Evolutionary conservation across 140 eudicot genomes (phyloP).

Genomic region (Stevia rebaudiana): DNA sequence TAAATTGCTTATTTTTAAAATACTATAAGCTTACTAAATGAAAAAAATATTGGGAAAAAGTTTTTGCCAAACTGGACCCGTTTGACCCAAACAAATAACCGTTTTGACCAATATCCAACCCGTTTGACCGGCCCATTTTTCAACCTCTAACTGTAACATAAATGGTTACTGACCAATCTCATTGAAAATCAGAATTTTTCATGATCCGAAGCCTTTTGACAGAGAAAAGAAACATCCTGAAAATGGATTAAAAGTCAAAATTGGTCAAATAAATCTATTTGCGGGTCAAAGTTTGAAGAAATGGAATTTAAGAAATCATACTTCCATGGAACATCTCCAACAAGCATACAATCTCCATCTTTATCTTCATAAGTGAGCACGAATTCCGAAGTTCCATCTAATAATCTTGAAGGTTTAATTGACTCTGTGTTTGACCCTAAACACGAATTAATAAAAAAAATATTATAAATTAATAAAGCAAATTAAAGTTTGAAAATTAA

Average conservation of each 20-base stretch:
- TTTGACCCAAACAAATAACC: background rate
- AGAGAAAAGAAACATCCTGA: slow-evolving; percentile 78
- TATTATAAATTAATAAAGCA: background rate
- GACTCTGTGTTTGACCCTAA: slow-evolving; percentile 46
- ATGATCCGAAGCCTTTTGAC: slow-evolving; percentile 89
- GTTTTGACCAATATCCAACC: background rate
- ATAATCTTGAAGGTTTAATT: slow-evolving; percentile 45
- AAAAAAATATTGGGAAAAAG: background rate
- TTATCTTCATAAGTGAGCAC: slow-evolving; percentile 96
- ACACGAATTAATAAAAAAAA: slow-evolving; percentile 6
- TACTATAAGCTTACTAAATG: background rate
- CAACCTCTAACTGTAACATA: background rate
- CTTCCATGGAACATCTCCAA: slow-evolving; percentile 98
- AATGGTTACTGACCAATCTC: slow-evolving; percentile 46
- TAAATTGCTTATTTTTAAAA: background rate
- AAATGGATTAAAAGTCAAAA: background rate
- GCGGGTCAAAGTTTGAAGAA: background rate
- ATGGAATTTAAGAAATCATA: slow-evolving; percentile 31
- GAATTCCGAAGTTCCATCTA: slow-evolving; percentile 75
- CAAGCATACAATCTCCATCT: slow-evolving; percentile 99
- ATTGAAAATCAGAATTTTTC: slow-evolving; percentile 71
- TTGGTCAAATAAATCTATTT: background rate
- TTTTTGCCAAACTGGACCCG: background rate
- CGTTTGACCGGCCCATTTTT: background rate
- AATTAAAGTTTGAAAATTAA: slow-evolving; percentile 2